Conservation (phyloP, 495 filamentous ascomycete species). For the Pyronema domesticum region DNA sequence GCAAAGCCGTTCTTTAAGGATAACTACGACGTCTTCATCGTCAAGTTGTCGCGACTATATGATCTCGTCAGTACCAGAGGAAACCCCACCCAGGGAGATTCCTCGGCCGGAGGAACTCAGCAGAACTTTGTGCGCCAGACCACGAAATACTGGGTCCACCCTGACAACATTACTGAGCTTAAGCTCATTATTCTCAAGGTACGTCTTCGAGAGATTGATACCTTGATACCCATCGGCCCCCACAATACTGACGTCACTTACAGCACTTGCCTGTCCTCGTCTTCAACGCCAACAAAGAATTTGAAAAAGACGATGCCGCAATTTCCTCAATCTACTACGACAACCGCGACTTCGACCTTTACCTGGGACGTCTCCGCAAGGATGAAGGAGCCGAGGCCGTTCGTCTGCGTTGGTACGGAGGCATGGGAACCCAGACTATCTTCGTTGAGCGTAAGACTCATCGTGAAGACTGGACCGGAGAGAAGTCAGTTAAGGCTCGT, state of each 20-base stretch:
- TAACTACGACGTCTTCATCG: constrained; percentile 91
- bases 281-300: constrained; percentile 95
- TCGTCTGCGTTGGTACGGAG: constrained; percentile 91
- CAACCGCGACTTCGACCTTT: constrained; percentile 85
- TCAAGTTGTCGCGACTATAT: constrained; percentile 90
- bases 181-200: constrained; percentile 92
- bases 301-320: constrained; percentile 69
- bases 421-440: constrained; percentile 82
- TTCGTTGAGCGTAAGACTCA: constrained; percentile 98
- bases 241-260: constrained; percentile 5
- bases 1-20: constrained; percentile 96
- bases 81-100: constrained; percentile 80
- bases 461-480: constrained; percentile 96
- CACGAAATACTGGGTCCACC: constrained; percentile 99
- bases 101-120: constrained; percentile 74
- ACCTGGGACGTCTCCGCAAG: constrained; percentile 87
- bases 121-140: constrained; percentile 95
- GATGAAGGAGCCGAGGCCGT: constrained; percentile 95
- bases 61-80: constrained; percentile 84
- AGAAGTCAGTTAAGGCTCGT: constrained; percentile 95
- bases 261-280: constrained; percentile 88
- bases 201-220: background rate
- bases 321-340: constrained; percentile 98
- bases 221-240: background rate
- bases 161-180: constrained; percentile 93